Evolutionary conservation across 768 basidiomycete genomes (phyloP).

Genomic region (Cubamyces lactineus): DNA sequence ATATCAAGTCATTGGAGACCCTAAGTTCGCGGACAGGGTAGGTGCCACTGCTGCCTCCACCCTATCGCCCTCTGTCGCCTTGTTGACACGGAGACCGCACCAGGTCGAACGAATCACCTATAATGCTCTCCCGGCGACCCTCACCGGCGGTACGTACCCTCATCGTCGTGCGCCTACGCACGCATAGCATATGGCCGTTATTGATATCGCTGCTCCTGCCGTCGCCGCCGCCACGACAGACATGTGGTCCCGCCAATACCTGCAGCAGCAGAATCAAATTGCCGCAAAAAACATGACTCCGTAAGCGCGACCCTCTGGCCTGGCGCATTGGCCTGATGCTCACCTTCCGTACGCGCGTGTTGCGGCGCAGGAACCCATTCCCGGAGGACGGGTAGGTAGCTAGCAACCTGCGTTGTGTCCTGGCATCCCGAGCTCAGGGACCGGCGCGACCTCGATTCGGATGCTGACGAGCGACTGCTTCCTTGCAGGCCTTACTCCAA

Average conservation of each 20-base stretch:
- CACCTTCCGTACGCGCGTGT: not conserved
- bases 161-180: too few species aligned
- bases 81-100: not conserved
- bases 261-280: constrained; percentile 63
- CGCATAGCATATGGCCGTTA: too few species aligned
- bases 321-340: not conserved
- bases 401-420: not conserved
- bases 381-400: constrained; percentile 49
- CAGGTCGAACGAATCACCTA: constrained; percentile 53
- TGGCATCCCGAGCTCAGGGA: too few species aligned
- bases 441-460: not conserved
- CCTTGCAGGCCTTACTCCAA: constrained; percentile 47
- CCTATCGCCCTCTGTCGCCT: not conserved
- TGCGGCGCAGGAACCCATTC: constrained; percentile 49
- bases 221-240: constrained; percentile 34
- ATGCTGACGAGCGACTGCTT: not conserved
- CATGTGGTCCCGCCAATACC: constrained; percentile 63
- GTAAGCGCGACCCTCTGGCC: constrained; percentile 33
- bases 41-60: constrained; percentile 17
- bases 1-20: constrained; percentile 59
- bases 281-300: constrained; percentile 58
- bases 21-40: constrained; percentile 53
- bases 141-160: constrained; percentile 45
- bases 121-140: constrained; percentile 52
- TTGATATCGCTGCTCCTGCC: too few species aligned